A percentile compares a stretch with the other conserved stretches of the same genome.
phyloP scores from a whole-genome alignment of 164 flowering plant genomes.

The Stephania japonica region DNA sequence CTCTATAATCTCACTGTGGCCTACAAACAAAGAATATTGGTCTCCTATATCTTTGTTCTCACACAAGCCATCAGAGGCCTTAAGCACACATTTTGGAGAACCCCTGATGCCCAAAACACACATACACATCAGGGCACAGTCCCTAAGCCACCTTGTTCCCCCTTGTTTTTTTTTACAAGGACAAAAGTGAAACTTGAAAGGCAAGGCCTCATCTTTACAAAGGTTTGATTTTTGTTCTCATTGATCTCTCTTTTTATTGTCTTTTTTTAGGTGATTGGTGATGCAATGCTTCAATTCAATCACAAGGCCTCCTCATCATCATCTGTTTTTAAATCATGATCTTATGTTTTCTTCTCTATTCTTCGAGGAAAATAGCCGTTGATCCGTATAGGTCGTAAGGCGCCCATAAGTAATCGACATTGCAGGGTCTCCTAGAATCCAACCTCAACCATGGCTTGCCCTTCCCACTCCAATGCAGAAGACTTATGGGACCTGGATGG shows the following conservation, averaged over 20 bases:
- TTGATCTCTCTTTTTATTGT: neutral
- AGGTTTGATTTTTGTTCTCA: neutral
- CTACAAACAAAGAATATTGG: neutral
- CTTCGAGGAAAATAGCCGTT: conserved; percentile 28
- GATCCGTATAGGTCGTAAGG: conserved; percentile 40
- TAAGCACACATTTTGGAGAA: neutral
- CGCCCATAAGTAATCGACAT: conserved; percentile 49
- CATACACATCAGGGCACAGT: neutral
- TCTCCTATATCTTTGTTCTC: neutral
- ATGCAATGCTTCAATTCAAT: neutral
- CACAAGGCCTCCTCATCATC: neutral
- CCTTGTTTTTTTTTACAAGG: neutral
- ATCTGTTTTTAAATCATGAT: neutral
- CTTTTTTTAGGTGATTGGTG: neutral
- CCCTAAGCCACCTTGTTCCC: neutral
- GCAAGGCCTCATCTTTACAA: neutral
- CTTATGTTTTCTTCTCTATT: conserved; percentile 13
- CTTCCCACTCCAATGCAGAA: conserved; percentile 60
- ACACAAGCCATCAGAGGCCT: neutral
- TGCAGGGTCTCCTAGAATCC: conserved; percentile 47
- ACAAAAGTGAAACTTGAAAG: neutral
- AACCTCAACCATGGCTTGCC: conserved; percentile 58
- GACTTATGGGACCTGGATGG: conserved; percentile 56
- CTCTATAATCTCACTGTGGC: neutral
- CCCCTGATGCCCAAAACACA: neutral